These are phyloP conservation scores for Microcyclosporella mali DNA, from an alignment of 2,329 filamentous ascomycete genomes.

Conservation along the genomic window DNA sequence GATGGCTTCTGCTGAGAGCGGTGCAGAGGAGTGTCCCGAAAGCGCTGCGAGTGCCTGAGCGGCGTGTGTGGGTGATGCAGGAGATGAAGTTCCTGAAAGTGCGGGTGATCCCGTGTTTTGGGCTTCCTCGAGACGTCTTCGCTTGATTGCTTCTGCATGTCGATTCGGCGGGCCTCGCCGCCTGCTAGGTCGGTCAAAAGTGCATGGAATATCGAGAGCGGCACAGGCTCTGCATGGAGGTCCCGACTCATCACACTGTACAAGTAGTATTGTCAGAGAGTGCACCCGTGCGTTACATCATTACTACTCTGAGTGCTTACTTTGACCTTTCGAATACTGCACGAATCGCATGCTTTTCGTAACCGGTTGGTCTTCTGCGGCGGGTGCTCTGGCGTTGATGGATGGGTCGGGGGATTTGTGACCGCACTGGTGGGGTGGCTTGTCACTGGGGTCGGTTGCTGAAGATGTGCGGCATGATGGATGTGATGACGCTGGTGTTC, in stretches of 20 bases:
- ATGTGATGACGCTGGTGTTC: slow-evolving; percentile 29
- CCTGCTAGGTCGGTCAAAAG: slow-evolving; percentile 57
- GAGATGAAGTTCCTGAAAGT: slow-evolving; percentile 38
- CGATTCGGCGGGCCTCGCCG: slow-evolving; percentile 60
- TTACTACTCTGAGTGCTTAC: slow-evolving; percentile 16
- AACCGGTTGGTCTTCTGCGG: slow-evolving; percentile 33
- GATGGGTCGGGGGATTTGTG: slow-evolving; percentile 19
- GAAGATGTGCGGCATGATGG: slow-evolving; percentile 25
- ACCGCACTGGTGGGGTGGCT: slow-evolving; percentile 21
- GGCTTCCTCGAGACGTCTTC: slow-evolving; percentile 45
- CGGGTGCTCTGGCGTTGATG: slow-evolving; percentile 20
- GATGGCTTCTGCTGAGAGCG: slow-evolving; percentile 60
- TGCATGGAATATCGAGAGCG: slow-evolving; percentile 60
- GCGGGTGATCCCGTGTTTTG: slow-evolving; percentile 33
- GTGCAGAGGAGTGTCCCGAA: slow-evolving; percentile 39
- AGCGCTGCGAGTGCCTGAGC: slow-evolving; percentile 49
- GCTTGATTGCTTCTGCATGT: slow-evolving; percentile 62
- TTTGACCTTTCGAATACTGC: slow-evolving; percentile 37
- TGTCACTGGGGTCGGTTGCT: slow-evolving; percentile 22
- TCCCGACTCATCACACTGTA: slow-evolving; percentile 59
- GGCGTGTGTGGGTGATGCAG: slow-evolving; percentile 48
- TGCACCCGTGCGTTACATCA: background rate
- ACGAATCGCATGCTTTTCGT: slow-evolving; percentile 38
- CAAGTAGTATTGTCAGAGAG: slow-evolving; percentile 3
- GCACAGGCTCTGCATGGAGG: slow-evolving; percentile 61